phyloP scores from a whole-genome alignment of 2,329 filamentous ascomycete genomes.

The Apiospora sp. region DNA sequence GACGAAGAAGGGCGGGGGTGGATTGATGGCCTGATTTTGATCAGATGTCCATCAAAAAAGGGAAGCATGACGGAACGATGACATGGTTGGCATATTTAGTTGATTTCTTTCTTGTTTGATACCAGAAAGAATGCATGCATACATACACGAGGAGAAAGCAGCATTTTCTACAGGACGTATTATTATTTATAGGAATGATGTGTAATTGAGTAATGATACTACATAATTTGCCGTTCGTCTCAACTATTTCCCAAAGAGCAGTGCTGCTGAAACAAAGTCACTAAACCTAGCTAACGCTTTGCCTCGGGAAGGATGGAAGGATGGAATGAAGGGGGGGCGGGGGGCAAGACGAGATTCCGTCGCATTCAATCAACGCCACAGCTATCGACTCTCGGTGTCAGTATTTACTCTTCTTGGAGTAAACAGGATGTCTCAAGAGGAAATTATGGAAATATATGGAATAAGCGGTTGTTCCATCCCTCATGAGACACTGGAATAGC shows the following conservation, averaged over 20 bases:
- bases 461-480: too few relatives aligned
- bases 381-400: neutral
- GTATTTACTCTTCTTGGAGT: too few relatives aligned
- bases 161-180: neutral
- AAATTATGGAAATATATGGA: too few relatives aligned
- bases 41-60: neutral
- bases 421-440: too few relatives aligned
- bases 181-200: neutral
- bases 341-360: neutral
- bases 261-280: neutral
- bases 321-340: neutral
- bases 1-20: neutral
- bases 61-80: neutral
- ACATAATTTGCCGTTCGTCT: neutral
- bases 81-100: neutral
- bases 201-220: neutral
- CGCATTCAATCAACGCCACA: neutral
- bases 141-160: neutral
- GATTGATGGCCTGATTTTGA: neutral
- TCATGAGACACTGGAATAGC: too few relatives aligned
- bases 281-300: neutral
- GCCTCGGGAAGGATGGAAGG: neutral
- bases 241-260: neutral
- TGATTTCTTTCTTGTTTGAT: neutral
- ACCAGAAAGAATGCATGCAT: neutral